Evolutionary conservation across 1,284 basidiomycete genomes (phyloP), one percentile per base, ranked within the genome.

Genomic region (Moniliella sp.): DNA sequence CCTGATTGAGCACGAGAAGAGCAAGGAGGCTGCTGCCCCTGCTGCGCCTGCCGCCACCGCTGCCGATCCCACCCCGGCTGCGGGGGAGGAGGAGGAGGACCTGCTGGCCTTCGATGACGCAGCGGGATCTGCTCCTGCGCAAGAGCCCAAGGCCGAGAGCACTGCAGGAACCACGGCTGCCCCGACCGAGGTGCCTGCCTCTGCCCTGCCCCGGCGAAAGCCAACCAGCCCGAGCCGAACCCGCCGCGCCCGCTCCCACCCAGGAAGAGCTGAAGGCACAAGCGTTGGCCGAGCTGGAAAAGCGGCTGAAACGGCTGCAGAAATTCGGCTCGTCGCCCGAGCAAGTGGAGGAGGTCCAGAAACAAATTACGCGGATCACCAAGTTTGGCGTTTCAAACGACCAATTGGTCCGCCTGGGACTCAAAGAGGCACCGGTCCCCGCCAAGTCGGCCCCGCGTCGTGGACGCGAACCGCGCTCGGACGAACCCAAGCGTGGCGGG

Each of bases 1-100:
- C 10, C 36, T 56, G 36, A 37, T 57, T 17, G 50, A 53, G 33
- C 47, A 56, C 28, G n/a, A n/a, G n/a, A n/a, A n/a, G n/a, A n/a
- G n/a, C n/a, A n/a, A n/a, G n/a, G n/a, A n/a, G n/a, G n/a, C n/a
- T n/a, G n/a, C n/a, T n/a, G n/a, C n/a, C n/a, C n/a, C n/a, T n/a
- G n/a, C n/a, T n/a, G n/a, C n/a, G n/a, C 50, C 50, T 0, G n/a
- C 27, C 11, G 52, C 52, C 11, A 48, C 42, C 2, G 31, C 39
- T 3, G 21, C 21, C 8, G 8, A 23, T 7, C 7, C 7, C 21
- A 23, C 8, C 21, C 8, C 8, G 7, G 21, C 21, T 7, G n/a
- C 7, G 8, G 21, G 21, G 8, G 21, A 7, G 21, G 21, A 23
- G 7, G 21, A 23, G n/a, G 21, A 23, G 21, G 21, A 23, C 21